phyloP scores from a whole-genome alignment of 257 asterid species.

The Linaria vulgaris region DNA sequence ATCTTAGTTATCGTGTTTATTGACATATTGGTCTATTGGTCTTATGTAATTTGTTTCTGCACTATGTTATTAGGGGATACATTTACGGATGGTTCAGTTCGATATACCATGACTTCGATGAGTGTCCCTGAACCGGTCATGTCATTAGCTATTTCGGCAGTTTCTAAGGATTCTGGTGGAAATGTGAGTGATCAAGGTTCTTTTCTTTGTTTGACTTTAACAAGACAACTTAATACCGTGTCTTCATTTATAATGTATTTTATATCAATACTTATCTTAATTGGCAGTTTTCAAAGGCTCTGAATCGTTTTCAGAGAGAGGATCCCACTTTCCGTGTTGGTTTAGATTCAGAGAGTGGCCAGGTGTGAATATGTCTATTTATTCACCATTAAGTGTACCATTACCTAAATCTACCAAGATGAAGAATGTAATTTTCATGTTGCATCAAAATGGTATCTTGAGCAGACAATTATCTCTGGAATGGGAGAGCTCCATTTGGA shows the following conservation, averaged over 20 bases:
- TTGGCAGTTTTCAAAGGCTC: slow-evolving; percentile 95
- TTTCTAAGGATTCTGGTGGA: slow-evolving; percentile 95
- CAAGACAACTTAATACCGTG: slow-evolving; percentile 6
- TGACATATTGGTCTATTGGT: no score
- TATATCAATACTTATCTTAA: slow-evolving; percentile 5
- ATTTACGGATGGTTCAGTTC: slow-evolving; percentile 92
- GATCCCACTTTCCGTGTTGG: slow-evolving; percentile 99
- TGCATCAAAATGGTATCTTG: slow-evolving; percentile 34
- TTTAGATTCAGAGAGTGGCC: slow-evolving; percentile 92
- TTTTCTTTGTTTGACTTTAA: slow-evolving; percentile 21
- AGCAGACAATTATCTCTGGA: slow-evolving; percentile 96
- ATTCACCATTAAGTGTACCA: slow-evolving; percentile 3
- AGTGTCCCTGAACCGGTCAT: slow-evolving; percentile 99
- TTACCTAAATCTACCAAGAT: not conserved
- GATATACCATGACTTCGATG: slow-evolving; percentile 98
- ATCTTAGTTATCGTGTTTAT: not conserved
- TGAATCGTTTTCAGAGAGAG: slow-evolving; percentile 95
- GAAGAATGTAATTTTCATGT: slow-evolving; percentile 16
- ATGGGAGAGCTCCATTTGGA: slow-evolving; percentile 99
- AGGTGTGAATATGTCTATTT: slow-evolving; percentile 47
- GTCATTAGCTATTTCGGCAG: slow-evolving; percentile 95
- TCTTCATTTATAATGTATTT: slow-evolving; percentile 18
- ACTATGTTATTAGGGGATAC: slow-evolving; percentile 76
- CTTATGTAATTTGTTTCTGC: slow-evolving; percentile 15
- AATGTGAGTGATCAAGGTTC: slow-evolving; percentile 55